Evolutionary conservation across 495 filamentous ascomycete species (phyloP), one percentile per base, ranked within the genome.

Genomic region (Penicillium psychrofluorescens): DNA sequence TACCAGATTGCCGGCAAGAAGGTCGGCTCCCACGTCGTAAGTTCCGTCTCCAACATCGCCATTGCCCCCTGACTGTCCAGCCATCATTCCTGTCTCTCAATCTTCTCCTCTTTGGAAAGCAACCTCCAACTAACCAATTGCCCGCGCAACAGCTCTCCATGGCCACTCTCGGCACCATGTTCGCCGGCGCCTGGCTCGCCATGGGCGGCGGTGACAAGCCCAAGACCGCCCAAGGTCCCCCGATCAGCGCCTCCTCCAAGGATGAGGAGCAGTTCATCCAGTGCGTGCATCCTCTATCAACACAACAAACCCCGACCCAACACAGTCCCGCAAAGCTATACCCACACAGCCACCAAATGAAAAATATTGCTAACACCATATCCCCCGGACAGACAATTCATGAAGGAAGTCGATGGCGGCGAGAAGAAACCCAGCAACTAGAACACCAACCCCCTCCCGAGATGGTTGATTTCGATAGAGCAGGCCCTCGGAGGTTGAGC

Each of bases 211-310:
- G 76, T 55, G 78, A 78, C 66, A 80, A 81, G 68, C 67, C 81
- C 65, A 53, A 76, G 58, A 77, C 70, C 55, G 59, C 63, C 41
- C 59, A 64, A 51, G 64, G 78, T 46, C 91, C 91, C 44, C 86
- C 88, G 27, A 88, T 95, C 75, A 84, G 90, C 66, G 90, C 91
- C 36, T 71, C 73, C 46, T 90, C 81, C 71, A 84, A 88, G 61
- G 91, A 96, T 61, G 91, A 98, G 78, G 90, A 94, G 74, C 82
- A 83, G 55, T 98, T 96, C 72, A 92, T 98, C 76, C 88, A 95
- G 91, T 97, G 80, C 63, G 85, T 58, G 11, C 30, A n/a, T 9
- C 28, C 41, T 34, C 32, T 34, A 34, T 10, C 32, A 34, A 34
- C 9, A 12, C 9, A 34, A 34, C 22, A 22, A 4, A 6, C 22